These are phyloP conservation scores for Saraca asoca DNA, from an alignment of 331 rosid genomes.

Conservation along the genomic window DNA sequence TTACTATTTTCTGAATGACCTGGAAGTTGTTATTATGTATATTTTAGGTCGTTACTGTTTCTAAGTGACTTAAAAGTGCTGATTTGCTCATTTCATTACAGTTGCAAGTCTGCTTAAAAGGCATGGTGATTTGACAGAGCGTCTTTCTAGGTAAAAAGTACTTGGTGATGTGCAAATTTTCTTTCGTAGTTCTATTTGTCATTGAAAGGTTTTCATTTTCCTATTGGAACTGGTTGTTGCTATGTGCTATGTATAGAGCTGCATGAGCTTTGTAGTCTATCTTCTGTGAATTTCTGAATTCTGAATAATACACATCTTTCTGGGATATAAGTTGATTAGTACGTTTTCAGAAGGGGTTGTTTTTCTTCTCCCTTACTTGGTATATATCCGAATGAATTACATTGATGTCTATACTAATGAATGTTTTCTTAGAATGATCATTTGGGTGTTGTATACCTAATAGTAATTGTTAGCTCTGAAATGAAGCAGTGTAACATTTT, in stretches of 20 bases:
- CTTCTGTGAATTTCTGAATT: no score
- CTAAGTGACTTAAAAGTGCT: conserved; percentile 12
- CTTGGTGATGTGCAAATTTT: conserved; percentile 8
- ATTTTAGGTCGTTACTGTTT: conserved; percentile 13
- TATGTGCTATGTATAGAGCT: neutral
- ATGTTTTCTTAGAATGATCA: conserved; percentile 20
- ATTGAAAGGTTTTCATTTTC: conserved; percentile 1
- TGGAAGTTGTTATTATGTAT: conserved; percentile 26
- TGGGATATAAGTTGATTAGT: neutral
- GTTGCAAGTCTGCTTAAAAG: conserved; percentile 76
- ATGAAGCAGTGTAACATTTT: neutral
- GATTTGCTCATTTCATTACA: conserved; percentile 42
- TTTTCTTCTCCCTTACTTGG: conserved; percentile 13
- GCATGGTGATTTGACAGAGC: conserved; percentile 80
- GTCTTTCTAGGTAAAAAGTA: conserved; percentile 68
- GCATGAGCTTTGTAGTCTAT: neutral
- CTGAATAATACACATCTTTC: no score
- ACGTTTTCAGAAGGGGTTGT: neutral
- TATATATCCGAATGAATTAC: neutral
- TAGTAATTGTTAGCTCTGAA: neutral
- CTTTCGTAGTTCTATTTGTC: conserved; percentile 21
- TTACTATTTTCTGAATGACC: conserved; percentile 19
- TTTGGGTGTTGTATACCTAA: neutral
- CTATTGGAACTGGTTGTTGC: conserved; percentile 17
- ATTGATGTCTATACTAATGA: conserved; percentile 13